Percentiles rank a stretch among this genome's conserved stretches.
Conservation (phyloP, 306 rosid genomes). For the Gillenia trifoliata region DNA sequence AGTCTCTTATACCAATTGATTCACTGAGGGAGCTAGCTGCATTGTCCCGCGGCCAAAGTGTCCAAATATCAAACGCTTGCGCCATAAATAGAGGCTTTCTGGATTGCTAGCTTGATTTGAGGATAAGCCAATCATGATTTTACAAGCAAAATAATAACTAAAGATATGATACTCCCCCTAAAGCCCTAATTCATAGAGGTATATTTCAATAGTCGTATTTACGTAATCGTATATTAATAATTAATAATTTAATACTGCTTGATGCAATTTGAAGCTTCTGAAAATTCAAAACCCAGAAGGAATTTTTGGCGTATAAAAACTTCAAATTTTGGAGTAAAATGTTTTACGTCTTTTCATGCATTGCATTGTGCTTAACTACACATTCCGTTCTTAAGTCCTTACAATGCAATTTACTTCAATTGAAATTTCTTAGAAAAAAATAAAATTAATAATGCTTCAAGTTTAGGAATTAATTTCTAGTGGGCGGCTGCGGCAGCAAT, state of each 20-base stretch:
- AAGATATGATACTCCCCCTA: not conserved
- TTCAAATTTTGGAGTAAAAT: not conserved
- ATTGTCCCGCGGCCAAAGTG: too few relatives aligned
- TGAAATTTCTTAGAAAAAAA: too few relatives aligned
- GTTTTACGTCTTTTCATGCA: conserved; percentile 32
- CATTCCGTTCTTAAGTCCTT: too few relatives aligned
- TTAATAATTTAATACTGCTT: not conserved
- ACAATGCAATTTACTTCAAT: too few relatives aligned
- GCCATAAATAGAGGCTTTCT: not conserved
- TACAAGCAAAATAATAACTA: too few relatives aligned
- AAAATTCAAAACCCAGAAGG: not conserved
- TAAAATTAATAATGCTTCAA: not conserved
- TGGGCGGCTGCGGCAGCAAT: too few relatives aligned
- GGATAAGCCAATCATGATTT: not conserved
- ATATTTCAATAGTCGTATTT: too few relatives aligned
- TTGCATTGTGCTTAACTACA: conserved; percentile 4
- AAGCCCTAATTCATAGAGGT: not conserved
- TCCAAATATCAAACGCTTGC: not conserved
- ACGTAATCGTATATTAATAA: too few relatives aligned
- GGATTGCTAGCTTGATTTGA: not conserved
- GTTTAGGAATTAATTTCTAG: not conserved
- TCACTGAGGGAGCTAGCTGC: not conserved
- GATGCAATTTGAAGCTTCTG: conserved; percentile 12
- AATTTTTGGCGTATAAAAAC: not conserved
- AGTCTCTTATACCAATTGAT: not conserved